phyloP scores from a whole-genome alignment of 2,329 filamentous ascomycete species.

The Trichophyton rubrum region DNA sequence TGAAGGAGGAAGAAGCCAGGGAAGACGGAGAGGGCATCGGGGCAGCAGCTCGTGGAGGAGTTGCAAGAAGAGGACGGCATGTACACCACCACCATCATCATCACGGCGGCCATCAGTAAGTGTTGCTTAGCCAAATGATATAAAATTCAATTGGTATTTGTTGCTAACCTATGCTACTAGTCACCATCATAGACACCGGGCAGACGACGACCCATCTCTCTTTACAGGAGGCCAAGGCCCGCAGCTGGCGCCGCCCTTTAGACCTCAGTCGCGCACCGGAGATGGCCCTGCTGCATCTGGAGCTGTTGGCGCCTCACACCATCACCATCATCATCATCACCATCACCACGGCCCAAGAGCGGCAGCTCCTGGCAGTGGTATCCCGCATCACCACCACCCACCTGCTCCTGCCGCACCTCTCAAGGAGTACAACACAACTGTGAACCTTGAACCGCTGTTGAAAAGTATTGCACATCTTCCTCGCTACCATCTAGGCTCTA shows the following conservation, averaged over 20 bases:
- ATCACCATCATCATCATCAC: slow-evolving; percentile 37
- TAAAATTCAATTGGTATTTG: slow-evolving; percentile 7
- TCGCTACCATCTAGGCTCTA: slow-evolving; percentile 70
- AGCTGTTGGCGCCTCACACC: slow-evolving; percentile 20
- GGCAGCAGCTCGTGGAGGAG: slow-evolving; percentile 49
- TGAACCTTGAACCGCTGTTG: slow-evolving; percentile 58
- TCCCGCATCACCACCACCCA: slow-evolving; percentile 11
- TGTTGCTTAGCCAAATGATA: slow-evolving; percentile 10
- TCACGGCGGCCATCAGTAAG: slow-evolving; percentile 38
- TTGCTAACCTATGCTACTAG: slow-evolving; percentile 19
- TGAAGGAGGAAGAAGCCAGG: slow-evolving; percentile 61
- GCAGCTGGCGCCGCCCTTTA: slow-evolving; percentile 12
- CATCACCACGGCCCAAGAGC: slow-evolving; percentile 25
- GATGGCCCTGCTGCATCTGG: not conserved
- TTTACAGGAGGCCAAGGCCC: slow-evolving; percentile 14
- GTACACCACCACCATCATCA: slow-evolving; percentile 53
- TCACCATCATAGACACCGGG: slow-evolving; percentile 45
- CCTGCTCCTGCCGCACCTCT: slow-evolving; percentile 22
- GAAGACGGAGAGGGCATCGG: slow-evolving; percentile 54
- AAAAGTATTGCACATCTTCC: slow-evolving; percentile 58
- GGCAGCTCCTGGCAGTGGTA: slow-evolving; percentile 13
- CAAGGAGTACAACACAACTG: slow-evolving; percentile 50
- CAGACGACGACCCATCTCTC: slow-evolving; percentile 35
- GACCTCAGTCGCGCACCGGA: slow-evolving; percentile 14
- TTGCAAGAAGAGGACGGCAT: slow-evolving; percentile 47